Evolutionary conservation across 1,139 yeast genomes (phyloP).

Genomic region (Candida smagusa): DNA sequence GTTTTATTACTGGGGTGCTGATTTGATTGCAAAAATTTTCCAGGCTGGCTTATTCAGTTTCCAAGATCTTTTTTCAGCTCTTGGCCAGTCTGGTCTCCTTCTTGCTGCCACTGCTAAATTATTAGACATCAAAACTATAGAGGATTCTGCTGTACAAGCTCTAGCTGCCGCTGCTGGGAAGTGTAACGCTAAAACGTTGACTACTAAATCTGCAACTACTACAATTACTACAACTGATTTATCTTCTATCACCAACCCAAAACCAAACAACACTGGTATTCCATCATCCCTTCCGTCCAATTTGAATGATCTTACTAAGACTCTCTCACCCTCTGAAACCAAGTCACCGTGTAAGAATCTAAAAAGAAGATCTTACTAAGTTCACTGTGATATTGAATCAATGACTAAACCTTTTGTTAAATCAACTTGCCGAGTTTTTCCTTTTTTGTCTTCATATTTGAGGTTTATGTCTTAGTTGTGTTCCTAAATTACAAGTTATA

Average conservation of each 20-base stretch:
- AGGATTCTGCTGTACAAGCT: conserved; percentile 41
- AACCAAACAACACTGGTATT: conserved; percentile 9
- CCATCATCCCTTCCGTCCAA: conserved; percentile 4
- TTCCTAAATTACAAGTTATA: too few species aligned
- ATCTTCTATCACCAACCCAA: conserved; percentile 5
- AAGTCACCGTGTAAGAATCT: too few species aligned
- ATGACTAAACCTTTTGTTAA: too few species aligned
- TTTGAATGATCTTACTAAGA: too few species aligned
- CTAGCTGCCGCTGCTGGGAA: conserved; percentile 45
- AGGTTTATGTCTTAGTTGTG: too few species aligned
- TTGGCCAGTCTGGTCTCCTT: conserved; percentile 38
- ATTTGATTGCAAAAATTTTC: conserved; percentile 33
- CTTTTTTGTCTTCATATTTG: too few species aligned
- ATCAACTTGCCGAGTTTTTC: too few species aligned
- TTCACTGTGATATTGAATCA: too few species aligned
- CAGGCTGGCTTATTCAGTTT: conserved; percentile 28
- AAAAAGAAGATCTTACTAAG: too few species aligned
- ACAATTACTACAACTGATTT: conserved; percentile 14
- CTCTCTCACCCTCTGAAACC: too few species aligned
- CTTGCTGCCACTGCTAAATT: conserved; percentile 37
- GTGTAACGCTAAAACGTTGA: conserved; percentile 33
- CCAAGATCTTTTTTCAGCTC: conserved; percentile 26
- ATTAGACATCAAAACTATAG: conserved; percentile 39
- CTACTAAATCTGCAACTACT: conserved; percentile 21
- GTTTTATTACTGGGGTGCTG: conserved; percentile 42